phyloP scores from a whole-genome alignment of 2,329 filamentous ascomycete species.

The Phyllosticta citrichinensis region DNA sequence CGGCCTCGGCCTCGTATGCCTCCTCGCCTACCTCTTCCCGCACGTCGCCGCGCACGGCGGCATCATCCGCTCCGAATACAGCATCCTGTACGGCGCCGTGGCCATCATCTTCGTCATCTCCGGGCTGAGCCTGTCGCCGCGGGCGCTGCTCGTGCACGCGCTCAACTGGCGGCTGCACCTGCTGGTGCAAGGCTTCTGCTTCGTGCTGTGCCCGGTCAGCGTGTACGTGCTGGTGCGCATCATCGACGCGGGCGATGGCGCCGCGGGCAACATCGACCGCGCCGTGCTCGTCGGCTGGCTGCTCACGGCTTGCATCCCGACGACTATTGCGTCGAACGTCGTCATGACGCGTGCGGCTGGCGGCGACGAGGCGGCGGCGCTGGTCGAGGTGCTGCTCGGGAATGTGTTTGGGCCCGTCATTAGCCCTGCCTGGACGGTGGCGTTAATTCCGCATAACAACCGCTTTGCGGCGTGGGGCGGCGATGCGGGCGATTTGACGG shows the following conservation, averaged over 20 bases:
- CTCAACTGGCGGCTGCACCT: constrained; percentile 9
- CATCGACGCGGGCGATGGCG: constrained; percentile 1
- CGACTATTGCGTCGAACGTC: constrained; percentile 8
- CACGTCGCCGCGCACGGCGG: constrained; percentile 9
- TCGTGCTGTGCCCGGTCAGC: constrained; percentile 2
- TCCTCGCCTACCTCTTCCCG: constrained; percentile 7
- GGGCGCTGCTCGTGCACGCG: constrained; percentile 5
- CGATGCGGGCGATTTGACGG: constrained; percentile 2
- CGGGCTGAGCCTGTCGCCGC: constrained; percentile 1
- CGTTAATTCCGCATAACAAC: constrained; percentile 1
- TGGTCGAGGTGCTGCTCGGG: constrained; percentile 9
- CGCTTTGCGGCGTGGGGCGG: constrained; percentile 3
- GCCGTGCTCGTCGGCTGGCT: constrained; percentile 5
- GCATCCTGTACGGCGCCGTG: constrained; percentile 10
- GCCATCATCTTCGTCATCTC: constrained; percentile 10
- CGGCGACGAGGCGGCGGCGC: constrained; percentile 7
- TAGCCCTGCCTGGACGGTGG: constrained; percentile 7
- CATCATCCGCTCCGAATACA: constrained; percentile 7
- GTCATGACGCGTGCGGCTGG: constrained; percentile 8
- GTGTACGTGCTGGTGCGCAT: constrained; percentile 6
- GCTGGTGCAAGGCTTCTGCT: constrained; percentile 7
- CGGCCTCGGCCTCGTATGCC: constrained; percentile 7
- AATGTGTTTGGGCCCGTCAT: constrained; percentile 8
- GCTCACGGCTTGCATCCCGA: constrained; percentile 10
- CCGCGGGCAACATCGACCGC: constrained; percentile 1